Evolutionary conservation across 805 yeast genomes (phyloP), one percentile per base, ranked within the genome.

Genomic region (Diddensiella caesifluorescens): DNA sequence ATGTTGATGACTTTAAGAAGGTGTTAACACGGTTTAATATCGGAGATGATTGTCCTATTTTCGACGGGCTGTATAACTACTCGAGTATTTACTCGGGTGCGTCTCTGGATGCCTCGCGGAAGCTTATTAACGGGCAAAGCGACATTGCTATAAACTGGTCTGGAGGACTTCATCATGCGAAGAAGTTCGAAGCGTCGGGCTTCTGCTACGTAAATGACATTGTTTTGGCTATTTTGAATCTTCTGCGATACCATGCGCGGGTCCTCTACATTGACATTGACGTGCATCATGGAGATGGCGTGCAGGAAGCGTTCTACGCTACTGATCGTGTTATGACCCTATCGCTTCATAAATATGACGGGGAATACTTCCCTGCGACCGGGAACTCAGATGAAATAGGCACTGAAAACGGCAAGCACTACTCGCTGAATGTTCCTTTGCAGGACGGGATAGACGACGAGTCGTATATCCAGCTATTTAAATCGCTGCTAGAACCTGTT

Each of bases 281-380:
- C 60, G 80, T 87, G 19, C 96, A 87, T 59, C 96, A 87, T 58
- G 96, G 96, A 23, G 96, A 87, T 61, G 96, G 95, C 47, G 96
- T 87, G 3, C 94, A 88, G 60, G 95, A 88, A 61, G 95, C 95
- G 1, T 87, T 87, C 55, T 88, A 87, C 60, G 77, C 94, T 23
- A 84, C 95, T 1, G 95, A 88, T 62, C 67, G 95, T 34, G 96
- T 87, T 27, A 85, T 83, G 86, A 86, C 95, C 1, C 75, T 83
- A 42, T 83, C 95, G 4, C 86, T 87, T 68, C 96, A 87, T 66
- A 88, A 88, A 60, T 88, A 85, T 59, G 71, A 75, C 50, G 95
- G 95, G 19, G 92, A 83, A 61, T 87, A 84, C 58, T 87, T 87
- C 71, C 96, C 96, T 1, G 95, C 94, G 38, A 87, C 96, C 0